phyloP scores from a whole-genome alignment of 116 monocot genomes.

The Phalaenopsis hybrid region DNA sequence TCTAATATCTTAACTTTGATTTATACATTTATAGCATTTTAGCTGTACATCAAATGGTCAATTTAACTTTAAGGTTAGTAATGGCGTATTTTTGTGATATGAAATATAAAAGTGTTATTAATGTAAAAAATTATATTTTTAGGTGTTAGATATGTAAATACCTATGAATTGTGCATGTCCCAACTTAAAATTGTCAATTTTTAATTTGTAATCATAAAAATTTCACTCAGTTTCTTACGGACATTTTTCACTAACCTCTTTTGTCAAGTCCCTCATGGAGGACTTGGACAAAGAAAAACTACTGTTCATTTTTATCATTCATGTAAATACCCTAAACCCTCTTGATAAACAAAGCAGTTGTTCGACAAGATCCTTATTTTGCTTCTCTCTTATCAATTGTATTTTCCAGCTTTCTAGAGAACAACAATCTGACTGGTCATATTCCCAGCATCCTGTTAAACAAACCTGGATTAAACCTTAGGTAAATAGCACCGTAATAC shows the following conservation, averaged over 20 bases:
- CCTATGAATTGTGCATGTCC: too few species aligned
- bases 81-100: too few species aligned
- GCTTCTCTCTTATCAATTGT: not conserved
- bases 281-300: not conserved
- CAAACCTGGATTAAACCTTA: constrained; percentile 36
- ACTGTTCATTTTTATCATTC: not conserved
- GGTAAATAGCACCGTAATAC: constrained; percentile 23
- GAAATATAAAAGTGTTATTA: too few species aligned
- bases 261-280: not conserved
- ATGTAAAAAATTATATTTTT: too few species aligned
- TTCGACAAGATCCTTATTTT: not conserved
- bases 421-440: constrained; percentile 56
- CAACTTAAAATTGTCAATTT: too few species aligned
- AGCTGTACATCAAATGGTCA: too few species aligned
- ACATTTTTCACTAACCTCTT: not conserved
- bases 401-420: constrained; percentile 64
- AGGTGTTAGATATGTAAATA: too few species aligned
- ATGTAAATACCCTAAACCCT: not conserved
- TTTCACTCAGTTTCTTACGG: too few species aligned
- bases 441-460: constrained; percentile 40
- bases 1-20: too few species aligned
- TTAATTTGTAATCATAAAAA: too few species aligned
- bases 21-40: too few species aligned
- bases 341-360: not conserved
- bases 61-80: too few species aligned